Conservation (phyloP, 2,329 filamentous ascomycete species). For the Zymoseptoria tritici region DNA sequence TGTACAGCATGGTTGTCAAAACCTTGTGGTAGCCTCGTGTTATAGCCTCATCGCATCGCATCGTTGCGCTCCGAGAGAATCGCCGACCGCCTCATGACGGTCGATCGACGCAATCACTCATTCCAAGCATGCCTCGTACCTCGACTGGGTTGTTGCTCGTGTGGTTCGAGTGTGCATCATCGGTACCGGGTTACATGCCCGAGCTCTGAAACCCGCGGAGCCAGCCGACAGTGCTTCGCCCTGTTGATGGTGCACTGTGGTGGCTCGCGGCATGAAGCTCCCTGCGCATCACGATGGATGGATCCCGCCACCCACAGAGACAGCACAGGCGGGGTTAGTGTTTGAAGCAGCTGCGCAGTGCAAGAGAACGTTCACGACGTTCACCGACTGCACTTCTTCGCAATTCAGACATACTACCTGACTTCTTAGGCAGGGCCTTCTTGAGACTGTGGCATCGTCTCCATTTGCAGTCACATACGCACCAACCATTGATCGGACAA, state of each 20-base stretch:
- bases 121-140: background rate
- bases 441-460: background rate
- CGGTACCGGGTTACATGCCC: background rate
- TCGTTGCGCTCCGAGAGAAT: too few relatives aligned
- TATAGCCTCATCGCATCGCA: too few relatives aligned
- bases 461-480: background rate
- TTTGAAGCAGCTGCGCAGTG: background rate
- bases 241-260: too few relatives aligned
- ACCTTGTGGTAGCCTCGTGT: too few relatives aligned
- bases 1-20: too few relatives aligned
- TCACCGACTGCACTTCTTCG: background rate
- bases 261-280: background rate
- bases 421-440: background rate
- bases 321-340: background rate
- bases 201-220: background rate
- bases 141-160: background rate
- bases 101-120: background rate
- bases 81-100: too few relatives aligned
- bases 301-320: background rate
- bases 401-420: background rate
- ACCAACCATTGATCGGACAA: background rate
- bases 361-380: background rate
- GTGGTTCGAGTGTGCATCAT: background rate
- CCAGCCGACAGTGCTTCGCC: background rate
- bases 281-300: background rate